Percentiles rank a stretch among this genome's conserved stretches.
Conservation (phyloP, 208 protist genomes). For the Tritrichomonas foetus region DNA sequence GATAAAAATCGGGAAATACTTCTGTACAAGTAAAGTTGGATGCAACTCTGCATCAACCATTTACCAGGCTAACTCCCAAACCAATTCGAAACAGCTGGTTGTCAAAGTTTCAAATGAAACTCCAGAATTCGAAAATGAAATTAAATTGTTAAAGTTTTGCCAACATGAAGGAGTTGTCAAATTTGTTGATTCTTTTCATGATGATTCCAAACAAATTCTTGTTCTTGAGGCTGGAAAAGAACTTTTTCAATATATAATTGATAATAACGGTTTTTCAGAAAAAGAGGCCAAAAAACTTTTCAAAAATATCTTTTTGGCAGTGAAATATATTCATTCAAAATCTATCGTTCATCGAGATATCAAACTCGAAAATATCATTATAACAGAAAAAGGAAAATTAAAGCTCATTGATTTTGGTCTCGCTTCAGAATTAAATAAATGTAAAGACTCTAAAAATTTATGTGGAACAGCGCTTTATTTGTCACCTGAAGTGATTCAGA, state of each 20-base stretch:
- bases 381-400: neutral
- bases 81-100: too few species aligned
- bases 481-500: too few species aligned
- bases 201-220: neutral
- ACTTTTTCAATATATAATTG: conserved; percentile 5
- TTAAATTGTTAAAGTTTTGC: neutral
- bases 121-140: neutral
- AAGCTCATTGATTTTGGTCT: conserved; percentile 31
- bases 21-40: too few species aligned
- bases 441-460: too few species aligned
- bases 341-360: conserved; percentile 24
- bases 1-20: too few species aligned
- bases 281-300: neutral
- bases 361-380: conserved; percentile 22
- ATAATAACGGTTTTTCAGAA: neutral
- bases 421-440: too few species aligned
- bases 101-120: too few species aligned
- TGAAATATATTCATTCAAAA: conserved; percentile 16
- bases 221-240: conserved; percentile 5
- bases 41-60: too few species aligned
- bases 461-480: too few species aligned
- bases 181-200: conserved; percentile 21
- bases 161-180: conserved; percentile 20
- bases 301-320: neutral
- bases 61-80: too few species aligned